These are phyloP conservation scores for Thelonectria blattea DNA, from an alignment of 2,329 filamentous ascomycete genomes.

Conservation along the genomic window DNA sequence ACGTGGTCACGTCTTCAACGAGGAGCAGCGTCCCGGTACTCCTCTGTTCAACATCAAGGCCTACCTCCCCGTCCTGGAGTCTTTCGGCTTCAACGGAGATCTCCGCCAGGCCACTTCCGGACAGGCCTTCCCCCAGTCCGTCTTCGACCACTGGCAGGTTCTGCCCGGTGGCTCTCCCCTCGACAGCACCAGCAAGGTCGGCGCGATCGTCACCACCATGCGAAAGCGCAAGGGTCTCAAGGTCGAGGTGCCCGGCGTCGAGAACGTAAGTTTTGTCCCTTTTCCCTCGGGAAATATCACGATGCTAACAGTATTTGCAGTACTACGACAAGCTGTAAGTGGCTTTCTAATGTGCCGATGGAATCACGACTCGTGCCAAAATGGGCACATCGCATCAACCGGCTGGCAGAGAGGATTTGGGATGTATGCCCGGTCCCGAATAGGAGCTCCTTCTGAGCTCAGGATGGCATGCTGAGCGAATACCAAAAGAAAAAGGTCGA, in stretches of 20 bases:
- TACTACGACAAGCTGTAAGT: constrained; percentile 99
- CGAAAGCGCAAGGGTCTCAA: constrained; percentile 99
- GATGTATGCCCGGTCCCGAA: constrained; percentile 37
- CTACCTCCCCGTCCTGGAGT: constrained; percentile 95
- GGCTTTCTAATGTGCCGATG: constrained; percentile 51
- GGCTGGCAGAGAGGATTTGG: constrained; percentile 44
- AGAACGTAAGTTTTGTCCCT: constrained; percentile 78
- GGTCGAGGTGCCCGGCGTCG: constrained; percentile 88
- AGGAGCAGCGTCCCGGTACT: constrained; percentile 98
- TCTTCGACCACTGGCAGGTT: constrained; percentile 99
- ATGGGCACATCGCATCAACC: constrained; percentile 50
- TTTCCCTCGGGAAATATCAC: not conserved
- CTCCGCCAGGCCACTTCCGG: constrained; percentile 91
- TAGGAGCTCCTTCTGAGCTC: constrained; percentile 36
- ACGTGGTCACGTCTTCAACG: constrained; percentile 98
- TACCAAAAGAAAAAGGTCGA: constrained; percentile 42
- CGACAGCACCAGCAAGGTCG: constrained; percentile 81
- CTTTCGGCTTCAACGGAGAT: constrained; percentile 98
- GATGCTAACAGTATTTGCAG: constrained; percentile 52
- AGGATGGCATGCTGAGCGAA: constrained; percentile 42
- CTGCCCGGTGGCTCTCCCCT: constrained; percentile 92
- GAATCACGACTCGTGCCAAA: constrained; percentile 53
- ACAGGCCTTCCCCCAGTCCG: constrained; percentile 98
- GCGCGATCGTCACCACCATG: constrained; percentile 83
- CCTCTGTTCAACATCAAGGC: constrained; percentile 99